Evolutionary conservation across 345 rosid species (phyloP).

Genomic region (Citrus mangshanensis): DNA sequence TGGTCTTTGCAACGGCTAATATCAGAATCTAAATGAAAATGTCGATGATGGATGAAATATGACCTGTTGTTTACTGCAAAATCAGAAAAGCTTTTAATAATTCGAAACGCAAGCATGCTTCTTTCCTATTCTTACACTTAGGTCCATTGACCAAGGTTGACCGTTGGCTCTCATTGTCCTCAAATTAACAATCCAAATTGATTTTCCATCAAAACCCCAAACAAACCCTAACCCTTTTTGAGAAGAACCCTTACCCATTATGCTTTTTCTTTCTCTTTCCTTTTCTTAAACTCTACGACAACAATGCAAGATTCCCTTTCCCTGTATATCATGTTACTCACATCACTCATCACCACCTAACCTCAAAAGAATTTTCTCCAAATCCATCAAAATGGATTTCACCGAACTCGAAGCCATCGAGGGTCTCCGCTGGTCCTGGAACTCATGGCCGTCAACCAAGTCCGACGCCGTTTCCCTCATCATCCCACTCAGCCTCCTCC

Average conservation of each 20-base stretch:
- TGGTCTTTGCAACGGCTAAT: neutral
- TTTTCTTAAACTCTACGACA: neutral
- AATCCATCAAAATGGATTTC: conserved; percentile 60
- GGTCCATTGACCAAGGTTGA: too few species aligned
- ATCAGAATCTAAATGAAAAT: too few species aligned
- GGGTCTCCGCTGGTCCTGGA: conserved; percentile 95
- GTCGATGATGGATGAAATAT: too few species aligned
- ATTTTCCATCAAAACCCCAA: neutral
- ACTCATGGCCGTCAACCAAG: conserved; percentile 85
- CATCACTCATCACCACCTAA: neutral
- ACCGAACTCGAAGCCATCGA: conserved; percentile 85
- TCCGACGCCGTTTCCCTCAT: conserved; percentile 56
- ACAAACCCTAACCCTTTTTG: neutral
- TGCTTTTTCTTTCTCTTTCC: neutral
- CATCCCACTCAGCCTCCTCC: conserved; percentile 76
- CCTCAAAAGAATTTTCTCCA: neutral
- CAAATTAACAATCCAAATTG: neutral
- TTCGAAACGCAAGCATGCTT: too few species aligned
- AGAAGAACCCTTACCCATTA: too few species aligned
- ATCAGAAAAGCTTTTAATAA: too few species aligned
- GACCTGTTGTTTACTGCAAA: too few species aligned
- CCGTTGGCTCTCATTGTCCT: too few species aligned
- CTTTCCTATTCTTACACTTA: too few species aligned
- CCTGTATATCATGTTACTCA: neutral
- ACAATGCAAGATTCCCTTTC: conserved; percentile 3